Conservation (phyloP, 768 basidiomycete genomes). For the Sutorius australiensis region DNA sequence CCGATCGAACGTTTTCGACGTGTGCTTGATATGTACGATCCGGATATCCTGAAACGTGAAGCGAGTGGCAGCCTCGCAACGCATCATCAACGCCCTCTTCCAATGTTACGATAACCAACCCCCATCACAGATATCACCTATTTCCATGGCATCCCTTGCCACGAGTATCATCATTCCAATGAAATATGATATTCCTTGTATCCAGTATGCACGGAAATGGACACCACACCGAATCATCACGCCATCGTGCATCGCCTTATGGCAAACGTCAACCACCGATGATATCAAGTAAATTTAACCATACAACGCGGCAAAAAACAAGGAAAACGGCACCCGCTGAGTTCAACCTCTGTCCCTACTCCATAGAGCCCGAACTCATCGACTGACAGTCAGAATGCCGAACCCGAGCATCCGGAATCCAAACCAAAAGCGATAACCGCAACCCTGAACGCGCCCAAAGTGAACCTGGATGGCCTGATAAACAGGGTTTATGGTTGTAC, state of each 20-base stretch:
- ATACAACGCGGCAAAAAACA: neutral
- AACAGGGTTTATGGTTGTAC: neutral
- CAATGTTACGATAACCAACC: neutral
- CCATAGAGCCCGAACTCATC: neutral
- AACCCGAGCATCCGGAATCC: neutral
- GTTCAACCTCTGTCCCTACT: neutral
- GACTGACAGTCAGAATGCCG: neutral
- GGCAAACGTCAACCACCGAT: neutral
- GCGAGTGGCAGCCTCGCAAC: conserved; percentile 14
- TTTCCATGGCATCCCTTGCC: neutral
- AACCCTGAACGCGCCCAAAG: neutral
- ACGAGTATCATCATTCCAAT: neutral
- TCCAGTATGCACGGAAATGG: neutral
- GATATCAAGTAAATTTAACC: neutral
- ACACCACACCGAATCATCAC: neutral
- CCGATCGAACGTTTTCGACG: neutral
- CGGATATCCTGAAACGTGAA: neutral
- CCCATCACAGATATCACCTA: neutral
- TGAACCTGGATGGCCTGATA: neutral
- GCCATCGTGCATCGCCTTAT: neutral
- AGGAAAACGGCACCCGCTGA: neutral
- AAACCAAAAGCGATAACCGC: neutral
- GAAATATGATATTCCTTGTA: neutral
- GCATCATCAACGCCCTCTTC: neutral
- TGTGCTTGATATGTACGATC: neutral